phyloP scores from a whole-genome alignment of 2,329 filamentous ascomycete genomes.

The Macrophomina phaseolina region DNA sequence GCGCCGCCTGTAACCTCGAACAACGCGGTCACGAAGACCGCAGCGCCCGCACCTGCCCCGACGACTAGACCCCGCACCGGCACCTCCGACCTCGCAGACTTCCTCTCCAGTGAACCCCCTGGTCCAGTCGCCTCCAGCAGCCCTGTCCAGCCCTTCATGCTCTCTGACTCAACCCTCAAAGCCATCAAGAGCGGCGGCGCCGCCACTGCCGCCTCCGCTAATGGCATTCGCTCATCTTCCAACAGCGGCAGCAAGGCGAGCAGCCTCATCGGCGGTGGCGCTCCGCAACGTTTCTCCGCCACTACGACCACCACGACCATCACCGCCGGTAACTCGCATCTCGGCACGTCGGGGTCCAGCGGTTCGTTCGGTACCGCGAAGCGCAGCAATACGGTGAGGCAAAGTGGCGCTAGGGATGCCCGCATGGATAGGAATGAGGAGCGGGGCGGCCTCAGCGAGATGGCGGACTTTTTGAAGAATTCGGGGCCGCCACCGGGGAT shows the following conservation, averaged over 20 bases:
- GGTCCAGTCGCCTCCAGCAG: conserved; percentile 33
- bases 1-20: conserved; percentile 32
- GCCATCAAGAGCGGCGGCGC: conserved; percentile 22
- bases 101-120: conserved; percentile 72
- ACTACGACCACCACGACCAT: not conserved
- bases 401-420: not conserved
- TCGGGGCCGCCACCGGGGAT: conserved; percentile 44
- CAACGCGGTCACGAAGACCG: not conserved
- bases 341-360: conserved; percentile 1
- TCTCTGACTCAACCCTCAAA: conserved; percentile 19
- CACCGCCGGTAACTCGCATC: not conserved
- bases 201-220: conserved; percentile 28
- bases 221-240: conserved; percentile 32
- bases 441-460: conserved; percentile 37
- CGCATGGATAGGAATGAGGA: conserved; percentile 13
- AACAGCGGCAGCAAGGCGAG: conserved; percentile 28
- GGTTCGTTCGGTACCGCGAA: not conserved
- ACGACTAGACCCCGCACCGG: conserved; percentile 41
- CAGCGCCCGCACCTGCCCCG: conserved; percentile 28
- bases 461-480: conserved; percentile 51
- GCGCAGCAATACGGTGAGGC: conserved; percentile 1
- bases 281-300: not conserved
- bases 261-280: not conserved
- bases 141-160: conserved; percentile 37
- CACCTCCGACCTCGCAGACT: conserved; percentile 69